Evolutionary conservation across 495 filamentous ascomycete genomes (phyloP).

Genomic region (Cenococcum geophilum): DNA sequence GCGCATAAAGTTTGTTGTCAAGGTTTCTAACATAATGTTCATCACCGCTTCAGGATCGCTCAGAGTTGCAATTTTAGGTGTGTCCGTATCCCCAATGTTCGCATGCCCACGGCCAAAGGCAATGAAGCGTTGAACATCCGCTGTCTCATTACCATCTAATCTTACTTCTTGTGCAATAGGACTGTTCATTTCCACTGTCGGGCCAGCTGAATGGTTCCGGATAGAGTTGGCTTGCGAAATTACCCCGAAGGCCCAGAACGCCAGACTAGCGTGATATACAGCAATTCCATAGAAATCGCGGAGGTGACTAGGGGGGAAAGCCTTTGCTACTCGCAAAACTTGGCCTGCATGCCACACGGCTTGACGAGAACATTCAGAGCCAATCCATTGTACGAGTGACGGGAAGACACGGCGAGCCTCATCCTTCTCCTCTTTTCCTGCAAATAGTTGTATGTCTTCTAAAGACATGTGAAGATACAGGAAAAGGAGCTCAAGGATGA

Average conservation of each 20-base stretch:
- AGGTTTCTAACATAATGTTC: constrained; percentile 42
- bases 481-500: constrained; percentile 51
- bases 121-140: constrained; percentile 45
- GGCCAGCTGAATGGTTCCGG: not conserved
- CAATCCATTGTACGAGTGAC: constrained; percentile 49
- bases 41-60: constrained; percentile 45
- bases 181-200: constrained; percentile 4
- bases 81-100: constrained; percentile 37
- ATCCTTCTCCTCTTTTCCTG: constrained; percentile 57
- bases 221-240: not conserved
- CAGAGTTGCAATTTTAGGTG: constrained; percentile 28
- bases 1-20: constrained; percentile 28
- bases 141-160: constrained; percentile 46
- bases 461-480: constrained; percentile 57
- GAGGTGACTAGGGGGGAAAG: constrained; percentile 44
- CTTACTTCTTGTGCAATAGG: constrained; percentile 34
- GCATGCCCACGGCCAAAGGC: constrained; percentile 43
- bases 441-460: constrained; percentile 60
- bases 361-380: constrained; percentile 45
- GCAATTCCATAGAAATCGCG: constrained; percentile 56
- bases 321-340: constrained; percentile 49
- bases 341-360: constrained; percentile 62
- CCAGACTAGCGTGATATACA: constrained; percentile 54
- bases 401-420: constrained; percentile 52
- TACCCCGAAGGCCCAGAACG: constrained; percentile 57